Percentiles rank a stretch among this genome's conserved stretches.
These are phyloP conservation scores for Solanum corneliomulleri DNA, from an alignment of 257 asterid genomes.

Conservation along the genomic window DNA sequence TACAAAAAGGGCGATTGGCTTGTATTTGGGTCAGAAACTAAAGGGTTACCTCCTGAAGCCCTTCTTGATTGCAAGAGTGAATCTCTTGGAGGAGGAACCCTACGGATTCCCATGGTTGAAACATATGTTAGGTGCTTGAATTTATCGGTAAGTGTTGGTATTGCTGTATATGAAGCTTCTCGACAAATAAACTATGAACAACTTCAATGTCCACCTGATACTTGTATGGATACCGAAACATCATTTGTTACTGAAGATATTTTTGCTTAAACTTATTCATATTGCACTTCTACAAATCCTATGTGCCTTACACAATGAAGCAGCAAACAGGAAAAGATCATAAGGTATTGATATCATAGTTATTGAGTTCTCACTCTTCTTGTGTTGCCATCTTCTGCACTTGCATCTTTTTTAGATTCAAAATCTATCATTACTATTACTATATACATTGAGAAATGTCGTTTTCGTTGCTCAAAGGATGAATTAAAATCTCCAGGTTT, in stretches of 20 bases:
- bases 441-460: not conserved
- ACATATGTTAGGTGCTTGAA: constrained; percentile 93
- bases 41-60: constrained; percentile 79
- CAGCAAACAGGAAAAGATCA: not conserved
- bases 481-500: not conserved
- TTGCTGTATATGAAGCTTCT: constrained; percentile 83
- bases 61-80: constrained; percentile 57
- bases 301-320: not conserved
- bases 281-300: not conserved
- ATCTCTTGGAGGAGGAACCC: constrained; percentile 62
- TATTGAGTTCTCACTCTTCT: not conserved
- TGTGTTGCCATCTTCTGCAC: not conserved
- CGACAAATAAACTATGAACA: constrained; percentile 87
- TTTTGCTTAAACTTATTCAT: constrained; percentile 32
- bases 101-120: constrained; percentile 84
- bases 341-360: not conserved
- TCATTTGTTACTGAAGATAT: constrained; percentile 59
- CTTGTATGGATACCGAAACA: constrained; percentile 24
- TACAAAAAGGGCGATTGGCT: constrained; percentile 93
- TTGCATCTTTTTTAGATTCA: not conserved
- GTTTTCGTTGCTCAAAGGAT: not conserved
- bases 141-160: constrained; percentile 84
- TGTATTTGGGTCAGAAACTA: constrained; percentile 86
- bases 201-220: constrained; percentile 35
- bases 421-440: not conserved